Conservation (phyloP, 805 yeast genomes). For the Lachancea waltii region DNA sequence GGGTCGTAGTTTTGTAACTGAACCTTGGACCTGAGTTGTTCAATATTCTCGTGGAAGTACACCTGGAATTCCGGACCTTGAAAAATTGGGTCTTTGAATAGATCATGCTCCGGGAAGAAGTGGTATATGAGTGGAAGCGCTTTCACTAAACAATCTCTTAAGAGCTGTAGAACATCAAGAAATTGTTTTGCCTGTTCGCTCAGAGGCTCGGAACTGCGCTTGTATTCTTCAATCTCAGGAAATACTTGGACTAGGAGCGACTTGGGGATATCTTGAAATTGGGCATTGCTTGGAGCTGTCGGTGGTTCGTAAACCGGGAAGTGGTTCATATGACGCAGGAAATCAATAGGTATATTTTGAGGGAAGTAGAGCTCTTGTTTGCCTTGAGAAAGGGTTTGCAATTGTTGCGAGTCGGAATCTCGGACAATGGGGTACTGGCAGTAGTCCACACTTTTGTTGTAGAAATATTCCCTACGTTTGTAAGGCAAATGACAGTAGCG, state of each 20-base stretch:
- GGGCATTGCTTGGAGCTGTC: conserved; percentile 12
- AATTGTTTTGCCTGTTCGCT: conserved; percentile 16
- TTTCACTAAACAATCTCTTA: conserved; percentile 20
- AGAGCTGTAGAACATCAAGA: conserved; percentile 17
- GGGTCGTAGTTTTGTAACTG: conserved; percentile 5
- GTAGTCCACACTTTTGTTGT: conserved; percentile 9
- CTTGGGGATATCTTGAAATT: conserved; percentile 21
- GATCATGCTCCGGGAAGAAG: conserved; percentile 28
- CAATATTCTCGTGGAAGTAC: conserved; percentile 16
- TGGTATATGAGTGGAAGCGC: conserved; percentile 26
- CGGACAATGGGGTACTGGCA: conserved; percentile 9
- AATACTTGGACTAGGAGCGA: conserved; percentile 23
- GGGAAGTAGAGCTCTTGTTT: conserved; percentile 14
- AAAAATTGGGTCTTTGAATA: conserved; percentile 23
- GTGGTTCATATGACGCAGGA: conserved; percentile 17
- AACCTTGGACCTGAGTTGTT: conserved; percentile 3
- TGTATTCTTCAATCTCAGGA: conserved; percentile 28
- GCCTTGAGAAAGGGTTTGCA: conserved; percentile 4
- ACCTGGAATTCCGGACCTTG: conserved; percentile 21
- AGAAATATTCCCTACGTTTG: conserved; percentile 24
- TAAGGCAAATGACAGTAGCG: conserved; percentile 29
- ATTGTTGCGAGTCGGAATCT: conserved; percentile 2
- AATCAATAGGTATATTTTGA: conserved; percentile 23
- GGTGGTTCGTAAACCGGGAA: conserved; percentile 10
- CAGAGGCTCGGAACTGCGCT: conserved; percentile 12